A percentile compares a stretch with the other conserved stretches of the same genome.
Conservation (phyloP, 2,329 filamentous ascomycete genomes). For the Neodidymelliopsis sp. region DNA sequence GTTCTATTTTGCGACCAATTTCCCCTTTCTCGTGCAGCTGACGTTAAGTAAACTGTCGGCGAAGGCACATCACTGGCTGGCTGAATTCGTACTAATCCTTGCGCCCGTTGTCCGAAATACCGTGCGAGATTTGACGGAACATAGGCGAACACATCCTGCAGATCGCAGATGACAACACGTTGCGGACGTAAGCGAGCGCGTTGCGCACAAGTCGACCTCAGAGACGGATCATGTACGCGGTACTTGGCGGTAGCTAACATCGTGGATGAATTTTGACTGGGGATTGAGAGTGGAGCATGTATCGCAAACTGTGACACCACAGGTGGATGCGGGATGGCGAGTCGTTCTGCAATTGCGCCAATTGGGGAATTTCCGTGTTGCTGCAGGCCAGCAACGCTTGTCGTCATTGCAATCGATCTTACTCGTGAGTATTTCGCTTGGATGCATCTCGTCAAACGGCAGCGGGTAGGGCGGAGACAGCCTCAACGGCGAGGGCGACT, state of each 20-base stretch:
- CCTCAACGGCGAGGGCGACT: conserved; percentile 19
- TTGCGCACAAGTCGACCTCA: background rate
- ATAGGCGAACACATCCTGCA: conserved; percentile 15
- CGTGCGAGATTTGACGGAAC: conserved; percentile 18
- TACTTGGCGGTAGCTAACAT: conserved; percentile 11
- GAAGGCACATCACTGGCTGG: conserved; percentile 13
- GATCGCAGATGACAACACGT: conserved; percentile 4
- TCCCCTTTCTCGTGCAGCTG: conserved; percentile 20
- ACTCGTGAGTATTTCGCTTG: conserved; percentile 19
- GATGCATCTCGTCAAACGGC: conserved; percentile 20
- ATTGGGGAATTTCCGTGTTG: conserved; percentile 14
- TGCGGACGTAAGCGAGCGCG: background rate
- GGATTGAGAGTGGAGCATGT: background rate
- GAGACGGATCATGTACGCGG: background rate
- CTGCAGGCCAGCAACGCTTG: conserved; percentile 15
- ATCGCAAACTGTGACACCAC: conserved; percentile 6
- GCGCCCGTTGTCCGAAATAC: conserved; percentile 10
- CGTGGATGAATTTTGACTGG: background rate
- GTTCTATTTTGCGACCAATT: conserved; percentile 9
- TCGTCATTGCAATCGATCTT: conserved; percentile 15
- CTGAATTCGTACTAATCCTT: conserved; percentile 3
- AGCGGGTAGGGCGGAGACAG: conserved; percentile 20
- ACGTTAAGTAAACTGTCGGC: conserved; percentile 6
- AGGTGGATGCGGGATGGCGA: background rate
- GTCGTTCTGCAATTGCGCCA: conserved; percentile 6